Percentiles rank a stretch among this genome's conserved stretches.
Evolutionary conservation across 2,329 filamentous ascomycete genomes (phyloP).

Genomic region (Aureobasidium sp.): DNA sequence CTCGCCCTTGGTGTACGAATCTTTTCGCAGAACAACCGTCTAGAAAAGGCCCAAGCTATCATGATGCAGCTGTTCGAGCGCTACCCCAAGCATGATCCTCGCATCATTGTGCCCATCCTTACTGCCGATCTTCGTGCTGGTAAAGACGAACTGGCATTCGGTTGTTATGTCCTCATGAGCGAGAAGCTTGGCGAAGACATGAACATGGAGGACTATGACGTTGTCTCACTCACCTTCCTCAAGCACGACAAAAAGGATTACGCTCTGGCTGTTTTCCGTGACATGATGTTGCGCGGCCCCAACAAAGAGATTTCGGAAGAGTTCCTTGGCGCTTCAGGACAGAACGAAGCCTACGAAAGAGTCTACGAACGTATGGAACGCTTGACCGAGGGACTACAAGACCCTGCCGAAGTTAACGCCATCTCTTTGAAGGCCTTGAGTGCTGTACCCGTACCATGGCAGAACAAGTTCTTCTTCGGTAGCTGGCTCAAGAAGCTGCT

Average conservation of each 20-base stretch:
- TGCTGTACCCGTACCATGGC: slow-evolving; percentile 43
- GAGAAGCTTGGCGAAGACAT: slow-evolving; percentile 51
- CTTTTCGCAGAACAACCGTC: slow-evolving; percentile 49
- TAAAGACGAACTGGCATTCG: slow-evolving; percentile 53
- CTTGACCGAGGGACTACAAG: neutral
- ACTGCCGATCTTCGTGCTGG: slow-evolving; percentile 52
- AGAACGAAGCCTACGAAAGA: slow-evolving; percentile 32
- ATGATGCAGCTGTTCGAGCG: slow-evolving; percentile 45
- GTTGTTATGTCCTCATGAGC: slow-evolving; percentile 57
- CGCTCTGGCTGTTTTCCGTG: slow-evolving; percentile 70
- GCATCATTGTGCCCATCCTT: slow-evolving; percentile 61
- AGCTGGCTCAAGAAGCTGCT: slow-evolving; percentile 85
- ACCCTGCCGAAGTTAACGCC: slow-evolving; percentile 36
- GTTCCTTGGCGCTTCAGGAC: slow-evolving; percentile 32
- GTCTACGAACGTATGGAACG: slow-evolving; percentile 16
- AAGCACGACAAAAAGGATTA: slow-evolving; percentile 55
- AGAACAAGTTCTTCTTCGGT: slow-evolving; percentile 75
- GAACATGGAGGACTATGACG: slow-evolving; percentile 67
- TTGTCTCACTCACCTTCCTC: slow-evolving; percentile 62
- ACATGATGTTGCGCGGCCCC: slow-evolving; percentile 63
- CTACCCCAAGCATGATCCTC: slow-evolving; percentile 40
- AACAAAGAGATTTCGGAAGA: neutral
- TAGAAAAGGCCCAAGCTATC: slow-evolving; percentile 51
- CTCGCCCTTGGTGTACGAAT: slow-evolving; percentile 60
- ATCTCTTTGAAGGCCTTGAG: slow-evolving; percentile 42